Base-by-base conservation (phyloP, 2,329 filamentous ascomycete species). In the Pestalotiopsis sp. region DNA sequence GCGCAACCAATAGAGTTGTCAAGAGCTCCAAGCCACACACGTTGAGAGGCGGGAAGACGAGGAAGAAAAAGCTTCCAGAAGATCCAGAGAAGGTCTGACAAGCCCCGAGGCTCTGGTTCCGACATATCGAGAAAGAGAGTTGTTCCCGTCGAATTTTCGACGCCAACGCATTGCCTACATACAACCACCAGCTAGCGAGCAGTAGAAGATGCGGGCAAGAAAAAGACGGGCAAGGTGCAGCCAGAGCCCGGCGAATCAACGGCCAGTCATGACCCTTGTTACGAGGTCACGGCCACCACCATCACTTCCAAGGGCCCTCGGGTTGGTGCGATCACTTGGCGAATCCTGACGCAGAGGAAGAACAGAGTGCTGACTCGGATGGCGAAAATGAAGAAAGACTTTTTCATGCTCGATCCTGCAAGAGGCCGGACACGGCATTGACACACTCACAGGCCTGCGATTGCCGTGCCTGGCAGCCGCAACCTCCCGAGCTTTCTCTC, bases 121-220 rank as follows among this genome's bases (percentile, higher is more conserved):
- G 59, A 36, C 36, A 17, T 52, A 52, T 20, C 17, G 41, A 13
- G 20, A n/a, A n/a, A n/a, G 6, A n/a, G 20, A 14, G 13, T 60
- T 23, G 9, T 27, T 64, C 38, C 62, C 38, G 41, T 64, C 17
- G 39, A 27, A 49, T 64, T 64, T 52, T 64, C 62, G 62, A 64
- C 38, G 41, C 27, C 62, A 64, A 64, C 17, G 39, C 62, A 49
- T 36, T 36, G 31, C 31, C 31, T 36, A 36, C 31, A 36, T 36
- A 36, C 31, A 36, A 36, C 31, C 20, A 45, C 20, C 39, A 64
- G 45, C 27, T 49, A 36, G 62, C 20, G 60, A 12, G 23, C 9
- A 9, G 7, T 52, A 20, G 45, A 17, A n/a, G 45, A 52, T 17
- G 17, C 45, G 7, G 14, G 17, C 14, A 52, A 52, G 2, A n/a